Conservation (phyloP, 2,329 filamentous ascomycete species). For the Knufia fluminis region DNA sequence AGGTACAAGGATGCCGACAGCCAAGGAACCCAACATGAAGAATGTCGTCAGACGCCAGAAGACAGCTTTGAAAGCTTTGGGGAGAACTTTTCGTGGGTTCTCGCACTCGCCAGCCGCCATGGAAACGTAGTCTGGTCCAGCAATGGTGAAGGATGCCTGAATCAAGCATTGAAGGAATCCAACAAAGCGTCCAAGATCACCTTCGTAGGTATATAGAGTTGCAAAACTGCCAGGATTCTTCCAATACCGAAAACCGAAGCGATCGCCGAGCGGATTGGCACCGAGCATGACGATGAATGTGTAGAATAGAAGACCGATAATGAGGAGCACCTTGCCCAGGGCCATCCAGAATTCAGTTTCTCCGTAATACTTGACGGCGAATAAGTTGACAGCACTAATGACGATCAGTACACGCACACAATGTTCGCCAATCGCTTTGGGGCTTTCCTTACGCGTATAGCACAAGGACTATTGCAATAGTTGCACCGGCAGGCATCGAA, state of each 20-base stretch:
- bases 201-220: constrained; percentile 50
- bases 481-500: constrained; percentile 36
- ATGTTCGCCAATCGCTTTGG: not conserved
- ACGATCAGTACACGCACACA: not conserved
- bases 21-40: constrained; percentile 65
- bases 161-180: constrained; percentile 71
- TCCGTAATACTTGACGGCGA: constrained; percentile 66
- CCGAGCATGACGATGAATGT: constrained; percentile 78
- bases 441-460: constrained; percentile 33
- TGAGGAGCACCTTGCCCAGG: constrained; percentile 61
- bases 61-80: constrained; percentile 66
- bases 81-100: constrained; percentile 60
- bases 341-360: constrained; percentile 70
- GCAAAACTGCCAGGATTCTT: constrained; percentile 59
- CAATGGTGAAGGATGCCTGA: constrained; percentile 58
- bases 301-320: constrained; percentile 61
- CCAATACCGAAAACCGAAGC: constrained; percentile 66
- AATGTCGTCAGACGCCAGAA: constrained; percentile 70
- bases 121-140: constrained; percentile 57
- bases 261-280: constrained; percentile 63
- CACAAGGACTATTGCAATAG: constrained; percentile 38
- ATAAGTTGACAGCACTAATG: constrained; percentile 51
- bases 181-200: constrained; percentile 60
- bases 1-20: constrained; percentile 62
- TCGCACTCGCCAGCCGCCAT: constrained; percentile 61